A percentile compares a stretch with the other conserved stretches of the same genome.
Conservation (phyloP, 306 rosid genomes). For the Fragaria vesca region DNA sequence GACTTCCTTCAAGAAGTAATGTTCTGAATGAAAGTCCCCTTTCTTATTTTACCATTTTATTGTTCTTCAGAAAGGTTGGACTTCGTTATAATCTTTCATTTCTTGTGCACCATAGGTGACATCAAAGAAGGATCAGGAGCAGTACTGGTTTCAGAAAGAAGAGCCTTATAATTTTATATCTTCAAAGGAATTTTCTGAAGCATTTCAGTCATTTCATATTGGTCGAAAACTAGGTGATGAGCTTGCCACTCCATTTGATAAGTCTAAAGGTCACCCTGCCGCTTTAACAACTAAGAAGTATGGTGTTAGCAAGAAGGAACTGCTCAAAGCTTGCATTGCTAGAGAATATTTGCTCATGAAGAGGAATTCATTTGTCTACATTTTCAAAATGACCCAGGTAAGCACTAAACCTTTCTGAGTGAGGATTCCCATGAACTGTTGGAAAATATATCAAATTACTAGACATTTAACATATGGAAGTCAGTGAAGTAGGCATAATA, state of each 20-base stretch:
- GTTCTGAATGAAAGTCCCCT: neutral
- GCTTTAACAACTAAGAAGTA: slow-evolving; percentile 38
- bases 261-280: slow-evolving; percentile 39
- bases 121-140: slow-evolving; percentile 48
- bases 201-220: slow-evolving; percentile 35
- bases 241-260: slow-evolving; percentile 42
- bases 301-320: slow-evolving; percentile 33
- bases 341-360: slow-evolving; percentile 47
- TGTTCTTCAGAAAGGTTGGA: neutral
- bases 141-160: slow-evolving; percentile 38
- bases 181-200: slow-evolving; percentile 37
- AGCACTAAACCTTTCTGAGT: neutral
- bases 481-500: slow-evolving; percentile 1
- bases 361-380: slow-evolving; percentile 44
- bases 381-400: slow-evolving; percentile 41
- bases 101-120: slow-evolving; percentile 29
- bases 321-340: slow-evolving; percentile 34
- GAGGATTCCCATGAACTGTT: neutral
- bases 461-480: neutral
- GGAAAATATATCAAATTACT: neutral
- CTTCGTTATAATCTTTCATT: neutral
- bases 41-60: neutral
- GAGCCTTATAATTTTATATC: slow-evolving; percentile 31
- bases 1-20: slow-evolving; percentile 57
- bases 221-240: slow-evolving; percentile 41